phyloP scores from a whole-genome alignment of 2,329 filamentous ascomycete genomes.

The Trichoderma oligosporum region DNA sequence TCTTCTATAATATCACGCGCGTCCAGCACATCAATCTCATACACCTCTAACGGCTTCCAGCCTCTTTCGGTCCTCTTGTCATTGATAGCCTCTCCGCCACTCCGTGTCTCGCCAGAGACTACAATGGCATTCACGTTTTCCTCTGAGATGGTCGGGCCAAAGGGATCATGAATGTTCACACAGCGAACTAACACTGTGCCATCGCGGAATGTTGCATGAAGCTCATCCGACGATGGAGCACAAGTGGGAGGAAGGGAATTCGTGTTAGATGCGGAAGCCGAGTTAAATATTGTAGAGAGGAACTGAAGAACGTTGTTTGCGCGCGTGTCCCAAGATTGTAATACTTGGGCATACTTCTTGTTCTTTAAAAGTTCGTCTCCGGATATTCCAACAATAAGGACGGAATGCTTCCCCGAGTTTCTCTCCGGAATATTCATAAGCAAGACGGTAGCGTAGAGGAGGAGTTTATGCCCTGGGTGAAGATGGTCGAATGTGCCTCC shows the following conservation, averaged over 20 bases:
- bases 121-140: conserved; percentile 75
- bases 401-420: conserved; percentile 41
- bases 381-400: conserved; percentile 80
- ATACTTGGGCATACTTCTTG: conserved; percentile 78
- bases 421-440: conserved; percentile 54
- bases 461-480: conserved; percentile 91
- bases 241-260: conserved; percentile 1
- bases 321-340: conserved; percentile 77
- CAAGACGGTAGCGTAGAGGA: conserved; percentile 82
- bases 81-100: conserved; percentile 82
- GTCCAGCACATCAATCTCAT: conserved; percentile 86
- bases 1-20: conserved; percentile 45
- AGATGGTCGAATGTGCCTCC: conserved; percentile 97
- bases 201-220: conserved; percentile 52
- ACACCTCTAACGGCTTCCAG: conserved; percentile 73
- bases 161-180: conserved; percentile 81
- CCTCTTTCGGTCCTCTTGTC: conserved; percentile 71
- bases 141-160: conserved; percentile 84
- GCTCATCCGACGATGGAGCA: conserved; percentile 26
- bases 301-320: conserved; percentile 69
- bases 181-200: conserved; percentile 66
- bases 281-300: conserved; percentile 59
- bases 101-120: conserved; percentile 81
- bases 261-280: conserved; percentile 31
- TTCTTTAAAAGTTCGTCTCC: conserved; percentile 80